These are phyloP conservation scores for Gnetum montanum DNA, from an alignment of 75 land plant species.

Conservation along the genomic window DNA sequence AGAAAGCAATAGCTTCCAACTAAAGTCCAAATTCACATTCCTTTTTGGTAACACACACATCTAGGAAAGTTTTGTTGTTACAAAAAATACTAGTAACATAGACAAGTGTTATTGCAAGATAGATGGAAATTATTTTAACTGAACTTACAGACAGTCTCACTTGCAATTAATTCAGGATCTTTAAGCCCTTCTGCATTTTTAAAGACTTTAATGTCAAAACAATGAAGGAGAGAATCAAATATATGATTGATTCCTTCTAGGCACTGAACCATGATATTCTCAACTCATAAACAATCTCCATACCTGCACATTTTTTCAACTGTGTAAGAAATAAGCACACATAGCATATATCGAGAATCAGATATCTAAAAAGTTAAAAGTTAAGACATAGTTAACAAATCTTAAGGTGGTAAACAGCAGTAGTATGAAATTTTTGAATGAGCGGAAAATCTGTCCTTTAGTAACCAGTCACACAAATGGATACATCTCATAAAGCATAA, in stretches of 20 bases:
- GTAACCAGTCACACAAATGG: too few species aligned
- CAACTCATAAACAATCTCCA: slow-evolving; percentile 42
- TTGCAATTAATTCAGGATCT: slow-evolving; percentile 70
- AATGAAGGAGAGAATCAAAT: slow-evolving; percentile 41
- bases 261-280: slow-evolving; percentile 81
- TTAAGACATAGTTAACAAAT: too few species aligned
- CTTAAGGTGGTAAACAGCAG: too few species aligned
- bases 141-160: slow-evolving; percentile 72
- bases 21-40: background rate
- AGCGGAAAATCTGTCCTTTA: too few species aligned
- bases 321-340: too few species aligned
- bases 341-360: too few species aligned
- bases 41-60: background rate
- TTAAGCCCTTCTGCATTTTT: slow-evolving; percentile 44
- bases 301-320: slow-evolving; percentile 38
- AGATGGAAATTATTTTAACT: background rate
- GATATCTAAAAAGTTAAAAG: too few species aligned
- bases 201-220: slow-evolving; percentile 50
- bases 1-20: background rate
- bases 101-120: background rate
- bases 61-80: background rate
- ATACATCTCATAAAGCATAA: too few species aligned
- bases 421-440: too few species aligned
- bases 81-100: background rate
- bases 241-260: slow-evolving; percentile 62